A percentile compares a stretch with the other conserved stretches of the same genome.
These are phyloP conservation scores for Fusarium algeriense DNA, from an alignment of 2,329 filamentous ascomycete species.

Conservation along the genomic window DNA sequence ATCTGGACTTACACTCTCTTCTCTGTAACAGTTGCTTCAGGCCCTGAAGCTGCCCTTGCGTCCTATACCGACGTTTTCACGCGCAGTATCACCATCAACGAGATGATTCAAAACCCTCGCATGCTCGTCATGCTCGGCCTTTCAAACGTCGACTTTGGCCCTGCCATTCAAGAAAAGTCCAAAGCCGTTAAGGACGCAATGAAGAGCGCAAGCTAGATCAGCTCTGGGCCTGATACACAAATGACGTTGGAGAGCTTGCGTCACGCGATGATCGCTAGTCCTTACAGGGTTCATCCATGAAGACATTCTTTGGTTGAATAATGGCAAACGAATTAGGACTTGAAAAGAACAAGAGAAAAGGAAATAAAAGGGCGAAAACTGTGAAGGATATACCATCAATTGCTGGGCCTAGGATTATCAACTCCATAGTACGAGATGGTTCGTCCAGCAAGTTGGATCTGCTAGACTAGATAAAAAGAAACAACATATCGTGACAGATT, in stretches of 20 bases:
- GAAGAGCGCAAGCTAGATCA: neutral
- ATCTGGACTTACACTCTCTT: neutral
- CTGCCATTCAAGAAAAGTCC: constrained; percentile 45
- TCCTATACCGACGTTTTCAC: constrained; percentile 50
- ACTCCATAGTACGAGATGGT: neutral
- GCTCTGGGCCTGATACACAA: constrained; percentile 1
- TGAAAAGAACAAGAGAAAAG: neutral
- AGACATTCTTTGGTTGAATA: constrained; percentile 3
- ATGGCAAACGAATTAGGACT: neutral
- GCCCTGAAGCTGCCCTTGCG: constrained; percentile 41
- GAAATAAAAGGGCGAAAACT: neutral
- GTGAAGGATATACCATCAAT: neutral
- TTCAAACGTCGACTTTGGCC: constrained; percentile 47
- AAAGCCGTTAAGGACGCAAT: constrained; percentile 44
- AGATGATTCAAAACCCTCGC: constrained; percentile 49
- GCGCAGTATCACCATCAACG: constrained; percentile 49
- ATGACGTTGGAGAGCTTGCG: constrained; percentile 28
- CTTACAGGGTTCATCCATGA: constrained; percentile 8
- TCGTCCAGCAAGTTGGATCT: neutral
- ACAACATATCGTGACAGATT: neutral
- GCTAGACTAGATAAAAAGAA: neutral
- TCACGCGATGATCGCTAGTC: constrained; percentile 16
- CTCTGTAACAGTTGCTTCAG: constrained; percentile 31
- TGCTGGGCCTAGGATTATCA: neutral
- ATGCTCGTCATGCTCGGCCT: constrained; percentile 52